phyloP scores from a whole-genome alignment of 1,284 basidiomycete species.

The Rhodotorula sp. region DNA sequence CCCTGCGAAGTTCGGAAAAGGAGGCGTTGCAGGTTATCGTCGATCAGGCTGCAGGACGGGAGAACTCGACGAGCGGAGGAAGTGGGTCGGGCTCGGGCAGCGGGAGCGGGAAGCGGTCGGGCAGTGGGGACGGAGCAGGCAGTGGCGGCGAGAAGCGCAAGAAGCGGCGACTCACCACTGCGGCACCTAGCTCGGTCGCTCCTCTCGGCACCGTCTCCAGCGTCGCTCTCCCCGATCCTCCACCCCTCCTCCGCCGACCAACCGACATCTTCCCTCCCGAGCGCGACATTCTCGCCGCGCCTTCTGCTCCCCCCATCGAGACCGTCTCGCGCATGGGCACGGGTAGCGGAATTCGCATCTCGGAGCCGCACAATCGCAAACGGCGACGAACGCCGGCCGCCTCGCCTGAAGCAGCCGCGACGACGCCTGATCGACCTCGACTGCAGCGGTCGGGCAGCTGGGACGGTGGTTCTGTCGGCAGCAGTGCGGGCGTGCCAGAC shows the following conservation, averaged over 20 bases:
- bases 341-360: slow-evolving; percentile 31
- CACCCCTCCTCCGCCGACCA: slow-evolving; percentile 20
- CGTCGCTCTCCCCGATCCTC: slow-evolving; percentile 11
- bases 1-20: slow-evolving; percentile 29
- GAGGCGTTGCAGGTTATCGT: slow-evolving; percentile 7
- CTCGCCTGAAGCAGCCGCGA: background rate
- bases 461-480: background rate
- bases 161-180: background rate
- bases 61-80: background rate
- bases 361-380: slow-evolving; percentile 20
- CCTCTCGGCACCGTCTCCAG: background rate
- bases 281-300: slow-evolving; percentile 29
- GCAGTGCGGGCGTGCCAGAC: slow-evolving; percentile 1
- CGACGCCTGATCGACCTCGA: slow-evolving; percentile 1
- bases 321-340: slow-evolving; percentile 28
- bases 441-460: slow-evolving; percentile 5
- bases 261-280: slow-evolving; percentile 28
- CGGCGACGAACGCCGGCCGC: background rate
- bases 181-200: background rate
- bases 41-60: background rate
- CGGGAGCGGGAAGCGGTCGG: background rate
- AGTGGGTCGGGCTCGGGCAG: slow-evolving; percentile 1
- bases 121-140: background rate
- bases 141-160: background rate
- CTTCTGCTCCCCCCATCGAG: slow-evolving; percentile 31